phyloP scores from a whole-genome alignment of 2,329 filamentous ascomycete species.

The Thelonectria blattea region DNA sequence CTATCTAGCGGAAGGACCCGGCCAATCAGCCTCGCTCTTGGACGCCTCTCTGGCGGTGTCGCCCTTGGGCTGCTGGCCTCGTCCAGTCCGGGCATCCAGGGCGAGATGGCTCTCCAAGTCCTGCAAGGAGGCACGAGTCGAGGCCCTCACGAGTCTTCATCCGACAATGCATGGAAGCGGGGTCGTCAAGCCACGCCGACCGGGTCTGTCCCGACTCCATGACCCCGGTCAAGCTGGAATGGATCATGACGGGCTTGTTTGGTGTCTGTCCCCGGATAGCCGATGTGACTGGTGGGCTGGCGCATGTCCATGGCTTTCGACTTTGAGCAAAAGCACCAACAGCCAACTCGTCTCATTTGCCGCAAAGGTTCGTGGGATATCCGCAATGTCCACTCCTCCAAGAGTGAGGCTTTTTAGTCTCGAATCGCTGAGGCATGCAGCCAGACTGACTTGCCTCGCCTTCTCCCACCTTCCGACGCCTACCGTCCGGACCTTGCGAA shows the following conservation, averaged over 20 bases:
- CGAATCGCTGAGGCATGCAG: not conserved
- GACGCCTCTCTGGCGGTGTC: not conserved
- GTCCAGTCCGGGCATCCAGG: too few species aligned
- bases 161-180: slow-evolving; percentile 7
- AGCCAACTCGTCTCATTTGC: slow-evolving; percentile 3
- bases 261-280: slow-evolving; percentile 6
- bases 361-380: slow-evolving; percentile 9
- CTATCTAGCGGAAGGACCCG: slow-evolving; percentile 2
- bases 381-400: slow-evolving; percentile 12
- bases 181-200: slow-evolving; percentile 15
- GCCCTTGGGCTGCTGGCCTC: not conserved
- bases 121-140: not conserved
- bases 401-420: slow-evolving; percentile 11
- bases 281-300: slow-evolving; percentile 7
- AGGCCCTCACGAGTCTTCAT: slow-evolving; percentile 2
- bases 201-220: slow-evolving; percentile 3
- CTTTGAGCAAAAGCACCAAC: not conserved
- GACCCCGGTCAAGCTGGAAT: slow-evolving; percentile 1
- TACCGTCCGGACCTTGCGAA: not conserved
- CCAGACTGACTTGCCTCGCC: not conserved
- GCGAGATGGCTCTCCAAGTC: not conserved
- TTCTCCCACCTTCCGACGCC: too few species aligned
- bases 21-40: slow-evolving; percentile 15
- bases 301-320: not conserved
- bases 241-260: slow-evolving; percentile 1